phyloP scores from a whole-genome alignment of 1,284 basidiomycete genomes.

The Cystobasidiaceae sp. region DNA sequence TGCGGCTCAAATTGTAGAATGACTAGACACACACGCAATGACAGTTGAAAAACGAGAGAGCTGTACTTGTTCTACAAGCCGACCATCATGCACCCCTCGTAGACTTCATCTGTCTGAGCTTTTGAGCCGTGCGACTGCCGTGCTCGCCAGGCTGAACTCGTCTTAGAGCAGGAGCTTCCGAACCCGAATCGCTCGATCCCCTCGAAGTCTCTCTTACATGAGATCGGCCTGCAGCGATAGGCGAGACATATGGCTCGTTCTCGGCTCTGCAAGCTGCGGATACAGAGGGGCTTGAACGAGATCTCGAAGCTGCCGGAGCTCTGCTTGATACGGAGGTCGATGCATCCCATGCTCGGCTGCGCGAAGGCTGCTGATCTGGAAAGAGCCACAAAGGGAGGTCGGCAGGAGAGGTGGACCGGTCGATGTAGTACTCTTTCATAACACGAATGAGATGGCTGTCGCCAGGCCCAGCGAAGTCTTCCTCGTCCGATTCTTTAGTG shows the following conservation, averaged over 20 bases:
- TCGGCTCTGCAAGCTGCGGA: not conserved
- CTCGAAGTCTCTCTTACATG: no score
- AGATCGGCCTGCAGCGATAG: no score
- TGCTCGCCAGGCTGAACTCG: not conserved
- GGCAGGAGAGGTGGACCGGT: conserved; percentile 5
- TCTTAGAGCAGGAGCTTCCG: not conserved
- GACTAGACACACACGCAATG: not conserved
- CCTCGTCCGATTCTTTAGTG: conserved; percentile 20
- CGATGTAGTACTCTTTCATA: conserved; percentile 32
- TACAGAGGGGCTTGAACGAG: not conserved
- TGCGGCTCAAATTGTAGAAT: conserved; percentile 10
- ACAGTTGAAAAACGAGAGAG: not conserved
- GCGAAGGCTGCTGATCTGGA: not conserved
- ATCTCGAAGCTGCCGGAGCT: not conserved
- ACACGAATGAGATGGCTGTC: conserved; percentile 25
- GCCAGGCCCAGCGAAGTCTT: conserved; percentile 19
- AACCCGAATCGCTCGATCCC: no score
- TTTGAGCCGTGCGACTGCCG: conserved; percentile 21
- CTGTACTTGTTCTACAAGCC: conserved; percentile 43
- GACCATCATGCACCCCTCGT: not conserved
- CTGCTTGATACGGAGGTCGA: not conserved
- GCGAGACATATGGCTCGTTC: not conserved
- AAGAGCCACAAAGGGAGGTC: conserved; percentile 28
- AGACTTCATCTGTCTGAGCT: conserved; percentile 24
- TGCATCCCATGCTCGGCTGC: conserved; percentile 8